Conservation (phyloP, 2,329 filamentous ascomycete genomes). For the Microthyrium microscopicum region DNA sequence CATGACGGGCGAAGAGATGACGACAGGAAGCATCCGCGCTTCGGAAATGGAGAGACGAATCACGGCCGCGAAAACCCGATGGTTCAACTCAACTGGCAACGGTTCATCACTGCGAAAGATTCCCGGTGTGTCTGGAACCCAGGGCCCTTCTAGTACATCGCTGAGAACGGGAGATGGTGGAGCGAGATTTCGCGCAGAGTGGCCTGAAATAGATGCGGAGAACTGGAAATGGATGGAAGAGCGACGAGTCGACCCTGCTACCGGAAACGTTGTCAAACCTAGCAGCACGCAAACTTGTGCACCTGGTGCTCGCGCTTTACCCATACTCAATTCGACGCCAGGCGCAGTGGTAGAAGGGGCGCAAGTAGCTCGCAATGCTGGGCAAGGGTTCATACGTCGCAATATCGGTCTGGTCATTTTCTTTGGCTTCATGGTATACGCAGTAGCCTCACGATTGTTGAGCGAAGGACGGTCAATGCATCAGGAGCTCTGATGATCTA, state of each 20-base stretch:
- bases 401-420: conserved; percentile 64
- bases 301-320: conserved; percentile 44
- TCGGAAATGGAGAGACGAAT: conserved; percentile 61
- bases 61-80: conserved; percentile 61
- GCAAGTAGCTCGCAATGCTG: conserved; percentile 57
- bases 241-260: conserved; percentile 59
- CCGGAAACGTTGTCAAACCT: conserved; percentile 47
- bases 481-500: neutral
- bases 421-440: conserved; percentile 61
- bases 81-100: conserved; percentile 95
- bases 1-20: conserved; percentile 99
- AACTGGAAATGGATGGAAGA: conserved; percentile 88
- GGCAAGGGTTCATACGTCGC: conserved; percentile 63
- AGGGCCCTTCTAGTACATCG: conserved; percentile 38
- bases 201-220: conserved; percentile 74
- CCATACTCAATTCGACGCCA: conserved; percentile 32
- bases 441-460: conserved; percentile 61
- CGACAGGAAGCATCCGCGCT: conserved; percentile 72
- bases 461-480: conserved; percentile 25
- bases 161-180: conserved; percentile 87
- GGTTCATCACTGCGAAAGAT: conserved; percentile 45
- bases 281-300: conserved; percentile 33
- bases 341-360: conserved; percentile 62
- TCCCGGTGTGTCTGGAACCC: conserved; percentile 23
- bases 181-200: conserved; percentile 74